These are phyloP conservation scores for Fusarium nygamai DNA, from an alignment of 2,329 filamentous ascomycete species.

Conservation along the genomic window DNA sequence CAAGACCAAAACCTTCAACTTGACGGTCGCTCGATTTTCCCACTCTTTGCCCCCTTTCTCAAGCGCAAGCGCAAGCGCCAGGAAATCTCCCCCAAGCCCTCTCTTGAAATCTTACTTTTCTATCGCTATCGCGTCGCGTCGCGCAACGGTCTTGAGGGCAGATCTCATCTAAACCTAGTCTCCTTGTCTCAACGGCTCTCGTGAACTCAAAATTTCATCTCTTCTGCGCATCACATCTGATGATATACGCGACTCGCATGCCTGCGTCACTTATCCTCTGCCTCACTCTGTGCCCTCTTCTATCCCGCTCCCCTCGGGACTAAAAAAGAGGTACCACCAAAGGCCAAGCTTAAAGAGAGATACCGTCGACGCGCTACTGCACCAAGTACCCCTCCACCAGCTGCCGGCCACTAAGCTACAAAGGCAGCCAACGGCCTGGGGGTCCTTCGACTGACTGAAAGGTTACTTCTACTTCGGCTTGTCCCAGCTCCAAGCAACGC, in stretches of 20 bases:
- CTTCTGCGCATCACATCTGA: neutral
- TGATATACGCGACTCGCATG: conserved; percentile 25
- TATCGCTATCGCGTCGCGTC: conserved; percentile 24
- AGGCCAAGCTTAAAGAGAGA: conserved; percentile 22
- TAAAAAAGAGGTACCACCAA: conserved; percentile 28
- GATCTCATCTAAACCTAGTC: neutral
- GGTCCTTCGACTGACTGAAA: conserved; percentile 24
- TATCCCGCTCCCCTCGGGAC: conserved; percentile 25
- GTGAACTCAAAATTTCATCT: neutral
- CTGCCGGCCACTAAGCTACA: conserved; percentile 33
- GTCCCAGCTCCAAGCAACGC: conserved; percentile 27
- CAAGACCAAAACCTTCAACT: neutral
- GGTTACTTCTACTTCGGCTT: conserved; percentile 18
- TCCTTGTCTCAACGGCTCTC: conserved; percentile 7
- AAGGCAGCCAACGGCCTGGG: conserved; percentile 32
- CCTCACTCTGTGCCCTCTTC: conserved; percentile 4
- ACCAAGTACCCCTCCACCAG: conserved; percentile 29
- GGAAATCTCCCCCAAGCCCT: neutral
- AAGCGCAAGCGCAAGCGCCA: conserved; percentile 26
- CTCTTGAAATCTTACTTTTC: neutral
- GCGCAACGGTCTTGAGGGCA: conserved; percentile 9
- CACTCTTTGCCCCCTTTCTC: neutral
- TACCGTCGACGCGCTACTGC: conserved; percentile 34
- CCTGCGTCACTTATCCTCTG: conserved; percentile 10
- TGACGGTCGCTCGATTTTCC: conserved; percentile 9